Evolutionary conservation across 805 yeast species (phyloP), one percentile per base, ranked within the genome.

Genomic region (Priceomyces castillae): DNA sequence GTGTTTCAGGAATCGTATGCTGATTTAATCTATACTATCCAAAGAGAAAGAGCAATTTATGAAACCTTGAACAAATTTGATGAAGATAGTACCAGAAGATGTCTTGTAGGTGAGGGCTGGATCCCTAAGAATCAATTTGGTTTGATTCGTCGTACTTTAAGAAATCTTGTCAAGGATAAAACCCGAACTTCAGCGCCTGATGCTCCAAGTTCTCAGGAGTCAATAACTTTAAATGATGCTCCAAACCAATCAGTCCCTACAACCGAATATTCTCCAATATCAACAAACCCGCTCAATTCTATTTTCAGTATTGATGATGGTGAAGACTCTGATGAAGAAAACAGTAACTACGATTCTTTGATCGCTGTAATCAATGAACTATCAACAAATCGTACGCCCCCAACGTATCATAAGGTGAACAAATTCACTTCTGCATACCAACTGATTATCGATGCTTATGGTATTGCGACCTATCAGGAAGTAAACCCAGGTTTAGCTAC

Each of bases 401-500:
- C 86, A 37, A 84, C 90, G 2, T 84, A 66, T 66, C 88, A 83
- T 57, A 78, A 77, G 47, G 76, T 83, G 9, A 84, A 83, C 62
- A 83, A 82, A 59, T 80, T 84, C 52, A 84, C 90, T 3, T 69
- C 61, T 7, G 87, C 84, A 1, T 84, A 79, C 67, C 90, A 84
- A 61, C 70, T 73, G 51, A 84, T 84, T 50, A 78, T 80, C 53
- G 90, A 84, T 60, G 85, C 88, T n/a, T 84, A 84, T 53, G 90
- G 90, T 54, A 75, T 82, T 43, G 87, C 89, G 9, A 80, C 86
- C 17, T 84, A 84, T 56, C 80, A 80, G 55, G 90, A 84, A 61
- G 82, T 84, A 9, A 84, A 84, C 54, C 86, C 90, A 7, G 89
- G 88, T 43, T 71, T 84, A 47, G 83, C 90, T 14, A 80, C 90